These are phyloP conservation scores for Thermothielavioides terrestris DNA, from an alignment of 495 filamentous ascomycete species.

Conservation along the genomic window DNA sequence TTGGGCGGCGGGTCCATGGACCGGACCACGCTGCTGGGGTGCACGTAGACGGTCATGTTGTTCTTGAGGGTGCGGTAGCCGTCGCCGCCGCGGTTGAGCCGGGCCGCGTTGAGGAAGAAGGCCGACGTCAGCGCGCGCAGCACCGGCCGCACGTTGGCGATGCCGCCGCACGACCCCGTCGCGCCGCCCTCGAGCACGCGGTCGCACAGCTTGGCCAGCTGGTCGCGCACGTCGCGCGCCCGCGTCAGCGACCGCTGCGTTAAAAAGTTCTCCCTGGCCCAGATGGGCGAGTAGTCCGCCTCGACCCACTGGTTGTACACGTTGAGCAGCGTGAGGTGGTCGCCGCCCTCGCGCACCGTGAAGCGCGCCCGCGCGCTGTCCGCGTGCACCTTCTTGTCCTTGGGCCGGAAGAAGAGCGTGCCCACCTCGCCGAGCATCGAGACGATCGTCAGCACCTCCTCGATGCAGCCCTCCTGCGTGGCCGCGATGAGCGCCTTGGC, in stretches of 20 bases:
- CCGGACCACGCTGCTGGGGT: slow-evolving; percentile 76
- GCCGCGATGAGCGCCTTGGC: slow-evolving; percentile 88
- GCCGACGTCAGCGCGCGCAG: slow-evolving; percentile 83
- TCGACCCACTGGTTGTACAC: slow-evolving; percentile 98
- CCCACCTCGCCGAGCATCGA: slow-evolving; percentile 87
- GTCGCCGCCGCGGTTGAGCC: slow-evolving; percentile 76
- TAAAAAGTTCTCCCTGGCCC: slow-evolving; percentile 89
- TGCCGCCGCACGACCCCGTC: slow-evolving; percentile 60
- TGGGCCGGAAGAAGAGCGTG: slow-evolving; percentile 88
- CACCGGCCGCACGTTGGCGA: slow-evolving; percentile 64
- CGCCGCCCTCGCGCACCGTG: slow-evolving; percentile 86
- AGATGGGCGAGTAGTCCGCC: slow-evolving; percentile 77
- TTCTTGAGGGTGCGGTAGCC: slow-evolving; percentile 95
- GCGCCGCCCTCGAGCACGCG: slow-evolving; percentile 74
- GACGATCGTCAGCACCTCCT: slow-evolving; percentile 90
- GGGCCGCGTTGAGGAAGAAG: slow-evolving; percentile 91
- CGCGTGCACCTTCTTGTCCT: slow-evolving; percentile 95
- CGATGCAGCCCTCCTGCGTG: slow-evolving; percentile 79
- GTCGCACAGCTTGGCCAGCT: slow-evolving; percentile 90
- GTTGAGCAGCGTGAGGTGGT: slow-evolving; percentile 85
- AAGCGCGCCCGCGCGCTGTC: slow-evolving; percentile 89
- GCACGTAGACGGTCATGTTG: slow-evolving; percentile 78
- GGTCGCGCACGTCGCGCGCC: slow-evolving; percentile 87
- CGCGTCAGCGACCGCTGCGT: slow-evolving; percentile 80
- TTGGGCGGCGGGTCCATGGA: slow-evolving; percentile 67